Evolutionary conservation across 1,139 yeast genomes (phyloP).

Genomic region (Yueomyces sp.): DNA sequence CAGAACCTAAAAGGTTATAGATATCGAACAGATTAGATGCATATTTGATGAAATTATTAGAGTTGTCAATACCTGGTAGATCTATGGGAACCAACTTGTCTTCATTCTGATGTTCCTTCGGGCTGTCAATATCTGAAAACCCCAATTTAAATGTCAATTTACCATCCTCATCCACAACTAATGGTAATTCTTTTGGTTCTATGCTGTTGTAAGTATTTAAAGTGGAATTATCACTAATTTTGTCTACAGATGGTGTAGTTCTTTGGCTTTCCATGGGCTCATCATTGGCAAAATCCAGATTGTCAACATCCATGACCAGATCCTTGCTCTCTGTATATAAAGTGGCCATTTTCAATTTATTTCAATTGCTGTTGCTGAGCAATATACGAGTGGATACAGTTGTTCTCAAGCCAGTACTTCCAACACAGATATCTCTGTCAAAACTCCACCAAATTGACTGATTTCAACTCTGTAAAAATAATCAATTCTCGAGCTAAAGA

Average conservation of each 20-base stretch:
- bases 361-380: no score
- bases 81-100: slow-evolving; percentile 9
- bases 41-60: slow-evolving; percentile 27
- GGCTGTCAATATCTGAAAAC: background rate
- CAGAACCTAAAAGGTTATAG: slow-evolving; percentile 28
- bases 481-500: no score
- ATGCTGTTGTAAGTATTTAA: background rate
- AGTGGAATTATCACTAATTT: background rate
- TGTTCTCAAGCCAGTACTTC: no score
- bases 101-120: slow-evolving; percentile 1
- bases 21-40: slow-evolving; percentile 28
- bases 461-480: no score
- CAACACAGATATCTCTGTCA: no score
- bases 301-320: slow-evolving; percentile 20
- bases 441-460: no score
- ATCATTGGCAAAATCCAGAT: slow-evolving; percentile 17
- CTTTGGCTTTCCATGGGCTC: slow-evolving; percentile 2
- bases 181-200: background rate
- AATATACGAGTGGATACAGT: no score
- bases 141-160: background rate
- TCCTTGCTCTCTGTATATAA: slow-evolving; percentile 1
- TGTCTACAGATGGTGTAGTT: background rate
- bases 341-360: no score
- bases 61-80: slow-evolving; percentile 21
- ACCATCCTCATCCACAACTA: background rate